Percentiles rank a stretch among this genome's conserved stretches.
Conservation (phyloP, 2,329 filamentous ascomycete genomes). For the Gnomoniopsis sp. region DNA sequence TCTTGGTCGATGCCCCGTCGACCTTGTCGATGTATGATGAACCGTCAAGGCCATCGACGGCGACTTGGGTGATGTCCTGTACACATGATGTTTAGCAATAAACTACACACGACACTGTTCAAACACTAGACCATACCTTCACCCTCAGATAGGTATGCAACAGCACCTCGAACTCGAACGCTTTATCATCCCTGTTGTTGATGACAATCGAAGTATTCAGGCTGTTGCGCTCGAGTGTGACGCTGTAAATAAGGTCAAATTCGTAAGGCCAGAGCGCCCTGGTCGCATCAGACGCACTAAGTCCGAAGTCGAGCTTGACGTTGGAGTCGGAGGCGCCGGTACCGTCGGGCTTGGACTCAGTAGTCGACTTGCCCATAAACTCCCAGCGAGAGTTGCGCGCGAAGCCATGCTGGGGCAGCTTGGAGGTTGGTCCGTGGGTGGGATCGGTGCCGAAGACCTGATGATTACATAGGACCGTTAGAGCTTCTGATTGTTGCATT, state of each 20-base stretch:
- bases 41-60: constrained; percentile 72
- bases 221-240: constrained; percentile 72
- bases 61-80: constrained; percentile 74
- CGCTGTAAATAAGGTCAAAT: constrained; percentile 90
- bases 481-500: neutral
- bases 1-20: constrained; percentile 60
- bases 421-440: constrained; percentile 70
- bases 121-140: constrained; percentile 54
- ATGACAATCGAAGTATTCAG: constrained; percentile 82
- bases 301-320: constrained; percentile 94
- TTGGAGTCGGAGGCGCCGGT: constrained; percentile 51
- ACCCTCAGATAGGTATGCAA: constrained; percentile 88
- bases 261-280: constrained; percentile 77
- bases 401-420: constrained; percentile 91
- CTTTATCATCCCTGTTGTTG: constrained; percentile 76
- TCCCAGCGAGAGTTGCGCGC: constrained; percentile 89
- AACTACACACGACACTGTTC: neutral
- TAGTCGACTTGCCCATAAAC: constrained; percentile 84
- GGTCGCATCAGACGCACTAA: constrained; percentile 66
- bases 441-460: constrained; percentile 84
- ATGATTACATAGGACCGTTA: neutral
- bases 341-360: constrained; percentile 45
- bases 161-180: constrained; percentile 89
- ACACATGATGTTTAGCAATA: neutral
- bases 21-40: constrained; percentile 84